Base-by-base conservation (phyloP, 805 yeast species). In the Spathaspora boniae region DNA sequence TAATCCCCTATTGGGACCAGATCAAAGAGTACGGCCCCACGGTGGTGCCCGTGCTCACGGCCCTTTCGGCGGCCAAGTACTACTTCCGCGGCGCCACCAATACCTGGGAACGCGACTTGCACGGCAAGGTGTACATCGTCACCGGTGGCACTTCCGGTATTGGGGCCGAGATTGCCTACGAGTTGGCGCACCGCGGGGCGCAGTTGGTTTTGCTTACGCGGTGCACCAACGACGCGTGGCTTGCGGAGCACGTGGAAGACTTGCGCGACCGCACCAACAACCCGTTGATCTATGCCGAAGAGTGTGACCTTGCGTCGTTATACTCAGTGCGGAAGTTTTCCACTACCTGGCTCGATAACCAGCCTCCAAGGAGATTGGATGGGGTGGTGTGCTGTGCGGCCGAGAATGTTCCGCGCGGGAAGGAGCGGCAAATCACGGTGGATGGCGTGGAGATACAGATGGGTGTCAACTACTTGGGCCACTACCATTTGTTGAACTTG, bases 71-170 rank as follows among this genome's bases (percentile, higher is more conserved):
- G 1, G 34, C 78, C 28, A 91, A 91, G 55, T 76, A 76, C 54
- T 86, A 84, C 62, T 80, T 84, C 49, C 75, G 82, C 23, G 98
- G 98, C 8, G 58, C 85, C 1, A 46, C 74, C 15, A 93, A 91
- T 60, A 84, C 88, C 0, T 91, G 96, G 96, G 95, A 86, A 42
- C 71, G 97, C 41, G 89, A 88, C 45, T 60, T 91, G 54, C 96
- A 93, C 53, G 97, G 98, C 1, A 79, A 80, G 50, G 98, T 89
- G 4, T 83, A 70, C 48, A 65, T 85, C 15, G 70, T 86, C 5
- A 83, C 93, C 0, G 98, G 98, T n/a, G 98, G 95, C 2, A 91
- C 98, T 0, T 74, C 94, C 1, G 97, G 98, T 0, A 56, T 87
- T 41, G 98, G 98, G 0, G 82, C 91, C 0, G 73, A 76, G 3